A percentile compares a stretch with the other conserved stretches of the same genome.
phyloP scores from a whole-genome alignment of 169 alveolate species.

The Cryptosporidium sp. region DNA sequence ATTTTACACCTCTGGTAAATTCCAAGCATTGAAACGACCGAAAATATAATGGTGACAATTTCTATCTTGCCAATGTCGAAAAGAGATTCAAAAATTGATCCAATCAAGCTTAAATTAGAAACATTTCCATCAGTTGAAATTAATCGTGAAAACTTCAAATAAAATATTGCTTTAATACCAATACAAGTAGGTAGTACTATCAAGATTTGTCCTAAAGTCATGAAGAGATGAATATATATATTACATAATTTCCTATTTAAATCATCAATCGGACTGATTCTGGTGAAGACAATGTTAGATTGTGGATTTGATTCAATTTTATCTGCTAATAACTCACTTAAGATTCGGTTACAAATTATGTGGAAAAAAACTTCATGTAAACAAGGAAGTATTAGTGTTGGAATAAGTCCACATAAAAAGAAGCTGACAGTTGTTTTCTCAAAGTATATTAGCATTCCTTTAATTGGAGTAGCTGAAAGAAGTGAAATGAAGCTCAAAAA shows the following conservation, averaged over 20 bases:
- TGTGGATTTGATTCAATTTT: neutral
- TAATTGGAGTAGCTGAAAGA: slow-evolving; percentile 41
- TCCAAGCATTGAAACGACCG: slow-evolving; percentile 64
- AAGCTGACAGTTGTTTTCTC: neutral
- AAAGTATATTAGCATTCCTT: neutral
- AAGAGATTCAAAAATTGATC: neutral
- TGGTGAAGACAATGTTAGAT: neutral
- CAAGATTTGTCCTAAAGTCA: slow-evolving; percentile 67
- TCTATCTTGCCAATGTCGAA: slow-evolving; percentile 36
- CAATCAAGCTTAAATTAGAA: neutral
- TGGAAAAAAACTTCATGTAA: slow-evolving; percentile 58
- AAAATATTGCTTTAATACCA: neutral
- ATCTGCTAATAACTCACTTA: slow-evolving; percentile 13
- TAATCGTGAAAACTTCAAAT: neutral
- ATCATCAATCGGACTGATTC: neutral
- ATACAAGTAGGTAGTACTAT: slow-evolving; percentile 46
- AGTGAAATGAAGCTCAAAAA: slow-evolving; percentile 20
- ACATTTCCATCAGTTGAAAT: neutral
- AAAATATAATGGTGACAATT: slow-evolving; percentile 6
- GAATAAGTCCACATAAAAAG: slow-evolving; percentile 4
- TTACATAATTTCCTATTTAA: slow-evolving; percentile 34
- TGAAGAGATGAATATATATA: slow-evolving; percentile 46
- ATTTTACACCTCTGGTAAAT: slow-evolving; percentile 65
- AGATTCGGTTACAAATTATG: slow-evolving; percentile 30
- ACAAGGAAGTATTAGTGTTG: slow-evolving; percentile 34